phyloP scores from a whole-genome alignment of 805 yeast genomes.

The Starmerella etchellsii region DNA sequence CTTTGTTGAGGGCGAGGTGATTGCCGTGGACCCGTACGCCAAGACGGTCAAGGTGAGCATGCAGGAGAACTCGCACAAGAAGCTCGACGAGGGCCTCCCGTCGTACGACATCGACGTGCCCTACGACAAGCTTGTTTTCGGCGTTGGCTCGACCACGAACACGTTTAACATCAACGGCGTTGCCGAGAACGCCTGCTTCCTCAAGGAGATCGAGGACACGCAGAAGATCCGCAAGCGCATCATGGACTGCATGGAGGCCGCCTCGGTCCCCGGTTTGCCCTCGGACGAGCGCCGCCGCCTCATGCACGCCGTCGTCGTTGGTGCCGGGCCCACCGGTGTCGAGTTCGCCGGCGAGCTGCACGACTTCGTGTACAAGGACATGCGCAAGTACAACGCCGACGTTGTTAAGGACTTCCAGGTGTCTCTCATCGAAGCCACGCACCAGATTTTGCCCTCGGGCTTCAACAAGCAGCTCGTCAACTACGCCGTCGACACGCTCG shows the following conservation, averaged over 20 bases:
- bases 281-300: constrained; percentile 74
- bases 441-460: constrained; percentile 54
- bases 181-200: constrained; percentile 65
- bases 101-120: constrained; percentile 36
- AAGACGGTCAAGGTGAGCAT: constrained; percentile 49
- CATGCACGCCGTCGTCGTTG: constrained; percentile 75
- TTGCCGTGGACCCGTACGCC: constrained; percentile 59
- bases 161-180: constrained; percentile 95
- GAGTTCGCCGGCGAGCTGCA: constrained; percentile 94
- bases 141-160: constrained; percentile 91
- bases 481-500: constrained; percentile 70
- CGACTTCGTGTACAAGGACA: constrained; percentile 86
- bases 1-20: constrained; percentile 85
- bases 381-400: constrained; percentile 78
- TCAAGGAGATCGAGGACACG: constrained; percentile 84
- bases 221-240: constrained; percentile 68
- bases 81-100: constrained; percentile 26
- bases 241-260: constrained; percentile 82
- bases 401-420: constrained; percentile 72
- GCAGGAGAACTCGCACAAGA: constrained; percentile 20
- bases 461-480: constrained; percentile 34
- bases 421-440: constrained; percentile 79
- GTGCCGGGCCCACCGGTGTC: constrained; percentile 99
- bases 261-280: constrained; percentile 53
- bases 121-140: constrained; percentile 78